These are phyloP conservation scores for Haberlea rhodopensis DNA, from an alignment of 257 asterid genomes.

Conservation along the genomic window DNA sequence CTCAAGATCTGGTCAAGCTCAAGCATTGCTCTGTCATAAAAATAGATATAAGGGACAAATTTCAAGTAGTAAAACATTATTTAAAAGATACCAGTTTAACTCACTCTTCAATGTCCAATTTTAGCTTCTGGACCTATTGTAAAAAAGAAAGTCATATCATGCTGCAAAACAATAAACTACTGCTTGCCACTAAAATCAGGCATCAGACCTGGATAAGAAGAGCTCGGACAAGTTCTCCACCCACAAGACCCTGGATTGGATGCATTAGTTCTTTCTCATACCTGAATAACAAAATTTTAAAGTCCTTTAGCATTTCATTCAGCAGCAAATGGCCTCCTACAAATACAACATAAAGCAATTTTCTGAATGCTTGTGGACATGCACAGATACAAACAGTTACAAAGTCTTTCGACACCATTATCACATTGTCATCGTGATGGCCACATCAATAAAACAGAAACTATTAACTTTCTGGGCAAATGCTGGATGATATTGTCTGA, in stretches of 20 bases:
- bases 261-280: constrained; percentile 90
- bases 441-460: background rate
- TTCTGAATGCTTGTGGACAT: constrained; percentile 6
- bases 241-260: constrained; percentile 89
- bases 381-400: background rate
- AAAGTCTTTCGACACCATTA: background rate
- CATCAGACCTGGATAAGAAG: constrained; percentile 83
- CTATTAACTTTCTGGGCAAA: constrained; percentile 11
- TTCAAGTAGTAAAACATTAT: constrained; percentile 23
- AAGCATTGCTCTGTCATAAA: constrained; percentile 87
- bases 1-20: constrained; percentile 98
- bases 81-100: constrained; percentile 26
- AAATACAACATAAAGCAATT: constrained; percentile 23
- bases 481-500: constrained; percentile 7
- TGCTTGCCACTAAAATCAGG: constrained; percentile 22
- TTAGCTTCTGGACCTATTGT: constrained; percentile 95
- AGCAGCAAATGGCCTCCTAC: constrained; percentile 19
- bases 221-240: constrained; percentile 92
- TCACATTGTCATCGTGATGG: constrained; percentile 6
- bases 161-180: constrained; percentile 27
- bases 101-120: constrained; percentile 90
- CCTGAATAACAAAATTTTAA: constrained; percentile 37
- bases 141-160: constrained; percentile 30
- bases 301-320: constrained; percentile 18
- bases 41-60: constrained; percentile 29